Base-by-base conservation (phyloP, 345 rosid species). In the Hibiscus tridactylites region DNA sequence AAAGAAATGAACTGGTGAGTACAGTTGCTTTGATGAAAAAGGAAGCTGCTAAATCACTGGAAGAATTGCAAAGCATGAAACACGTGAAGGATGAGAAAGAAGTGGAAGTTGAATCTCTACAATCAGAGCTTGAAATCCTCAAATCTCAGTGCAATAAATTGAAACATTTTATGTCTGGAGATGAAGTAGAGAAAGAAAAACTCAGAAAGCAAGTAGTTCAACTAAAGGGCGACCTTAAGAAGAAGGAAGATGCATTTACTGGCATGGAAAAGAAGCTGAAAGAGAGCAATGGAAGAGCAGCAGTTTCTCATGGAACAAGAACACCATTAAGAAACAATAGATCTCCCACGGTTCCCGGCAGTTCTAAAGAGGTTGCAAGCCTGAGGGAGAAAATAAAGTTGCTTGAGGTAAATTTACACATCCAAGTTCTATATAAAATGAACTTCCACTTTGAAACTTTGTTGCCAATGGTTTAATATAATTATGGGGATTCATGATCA, bases 151-250 rank as follows among this genome's bases (percentile, higher is more conserved):
- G 83, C 71, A 73, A 83, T 64, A 84, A 83, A 73, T 72, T 88
- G 83, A 85, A 85, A 67, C 75, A 74, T 64, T 76, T 88, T 17
- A 57, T 88, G 24, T 59, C 73, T 8, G 86, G 75, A 75, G 86
- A 83, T 67, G 93, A 89, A 70, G 4, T 61, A 49, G 93, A 87
- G 85, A 91, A 87, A 50, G 95, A 91, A 80, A 85, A 81, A 17
- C 84, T 88, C 53, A 84, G 75, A 79, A 87, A 83, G 79, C 88
- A 90, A 71, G 80, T 85, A 5, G 68, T 73, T 62, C 82, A 81
- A 73, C 67, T 87, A 61, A 86, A 80, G 84, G 83, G 83, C 44
- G 95, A 91, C 75, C 82, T 91, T 58, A 83, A 83, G 87, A 88
- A 82, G 82, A 90, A 86, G 81, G 89, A 88, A 61, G 89, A 82